These are phyloP conservation scores for Catharanthus roseus DNA, from an alignment of 257 asterid species.

Conservation along the genomic window DNA sequence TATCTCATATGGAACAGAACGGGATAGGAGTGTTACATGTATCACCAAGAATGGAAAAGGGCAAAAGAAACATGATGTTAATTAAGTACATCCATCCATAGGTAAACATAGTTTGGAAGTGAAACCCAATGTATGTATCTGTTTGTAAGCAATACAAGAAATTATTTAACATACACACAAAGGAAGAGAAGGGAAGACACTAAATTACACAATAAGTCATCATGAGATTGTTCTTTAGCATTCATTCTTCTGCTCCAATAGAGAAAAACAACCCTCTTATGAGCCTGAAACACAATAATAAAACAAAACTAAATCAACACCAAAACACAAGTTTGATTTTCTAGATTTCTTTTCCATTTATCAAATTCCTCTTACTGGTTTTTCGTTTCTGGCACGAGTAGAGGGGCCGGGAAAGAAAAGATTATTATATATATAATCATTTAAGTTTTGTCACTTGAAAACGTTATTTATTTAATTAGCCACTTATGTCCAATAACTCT, in stretches of 20 bases:
- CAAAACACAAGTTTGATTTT: too few species aligned
- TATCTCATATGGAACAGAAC: too few species aligned
- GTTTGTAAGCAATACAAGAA: neutral
- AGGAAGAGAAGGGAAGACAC: neutral
- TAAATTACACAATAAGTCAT: neutral
- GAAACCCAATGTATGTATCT: neutral
- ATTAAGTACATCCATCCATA: neutral
- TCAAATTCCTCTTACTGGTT: neutral
- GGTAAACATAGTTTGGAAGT: neutral
- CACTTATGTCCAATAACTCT: too few species aligned
- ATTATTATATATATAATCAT: too few species aligned
- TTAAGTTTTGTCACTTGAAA: too few species aligned
- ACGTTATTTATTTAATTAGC: too few species aligned
- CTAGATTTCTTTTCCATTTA: too few species aligned
- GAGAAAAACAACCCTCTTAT: slow-evolving; percentile 1
- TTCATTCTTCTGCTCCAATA: neutral
- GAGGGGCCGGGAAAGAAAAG: neutral
- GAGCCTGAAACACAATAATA: slow-evolving; percentile 12
- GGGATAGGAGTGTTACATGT: too few species aligned
- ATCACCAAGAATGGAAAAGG: neutral
- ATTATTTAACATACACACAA: neutral
- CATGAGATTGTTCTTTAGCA: neutral
- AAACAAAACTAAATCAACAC: too few species aligned
- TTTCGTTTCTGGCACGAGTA: neutral
- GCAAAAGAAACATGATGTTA: neutral